Conservation (phyloP, 129 eudicot species). For the Oenanthe sinensis region DNA sequence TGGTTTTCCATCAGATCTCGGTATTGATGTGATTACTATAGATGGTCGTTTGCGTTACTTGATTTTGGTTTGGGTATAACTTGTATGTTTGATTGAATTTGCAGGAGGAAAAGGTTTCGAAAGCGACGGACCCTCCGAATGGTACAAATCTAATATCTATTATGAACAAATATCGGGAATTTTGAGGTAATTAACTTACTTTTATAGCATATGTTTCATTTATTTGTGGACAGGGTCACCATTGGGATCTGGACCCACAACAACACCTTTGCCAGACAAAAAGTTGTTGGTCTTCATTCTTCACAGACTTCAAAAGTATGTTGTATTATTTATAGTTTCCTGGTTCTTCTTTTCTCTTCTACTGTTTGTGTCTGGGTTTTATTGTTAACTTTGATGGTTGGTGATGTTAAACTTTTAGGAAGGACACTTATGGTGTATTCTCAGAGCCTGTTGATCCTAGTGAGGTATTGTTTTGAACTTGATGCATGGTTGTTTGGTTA, state of each 20-base stretch:
- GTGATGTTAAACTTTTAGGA: conserved; percentile 48
- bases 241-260: conserved; percentile 78
- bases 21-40: conserved; percentile 19
- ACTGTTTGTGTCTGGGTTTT: conserved; percentile 17
- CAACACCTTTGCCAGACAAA: conserved; percentile 96
- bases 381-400: conserved; percentile 9
- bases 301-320: conserved; percentile 95
- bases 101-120: conserved; percentile 74
- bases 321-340: conserved; percentile 27
- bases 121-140: conserved; percentile 61
- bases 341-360: conserved; percentile 17
- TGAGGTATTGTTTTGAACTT: conserved; percentile 50
- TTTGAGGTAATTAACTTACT: conserved; percentile 21
- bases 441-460: conserved; percentile 86
- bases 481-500: neutral
- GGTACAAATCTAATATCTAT: conserved; percentile 39
- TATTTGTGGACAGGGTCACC: conserved; percentile 74
- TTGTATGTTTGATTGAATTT: conserved; percentile 24
- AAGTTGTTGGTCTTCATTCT: conserved; percentile 87
- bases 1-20: conserved; percentile 10
- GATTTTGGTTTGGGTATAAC: conserved; percentile 12
- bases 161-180: conserved; percentile 24
- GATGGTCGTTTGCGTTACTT: conserved; percentile 16
- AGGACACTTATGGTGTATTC: conserved; percentile 88
- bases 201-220: conserved; percentile 16